phyloP scores from a whole-genome alignment of 768 basidiomycete genomes.

The Suillus subaureus region DNA sequence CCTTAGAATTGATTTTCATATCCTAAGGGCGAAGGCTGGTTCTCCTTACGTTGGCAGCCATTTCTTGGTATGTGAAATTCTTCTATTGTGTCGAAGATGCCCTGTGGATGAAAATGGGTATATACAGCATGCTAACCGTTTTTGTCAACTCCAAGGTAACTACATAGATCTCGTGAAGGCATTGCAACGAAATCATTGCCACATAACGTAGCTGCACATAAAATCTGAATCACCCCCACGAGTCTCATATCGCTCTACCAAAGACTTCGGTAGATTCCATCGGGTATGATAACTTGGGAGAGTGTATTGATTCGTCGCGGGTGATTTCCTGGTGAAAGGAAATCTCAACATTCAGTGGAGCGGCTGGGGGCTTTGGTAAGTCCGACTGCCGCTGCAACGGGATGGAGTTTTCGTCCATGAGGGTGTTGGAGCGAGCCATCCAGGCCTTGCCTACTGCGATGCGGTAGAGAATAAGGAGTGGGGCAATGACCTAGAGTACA shows the following conservation, averaged over 20 bases:
- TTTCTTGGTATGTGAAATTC: not conserved
- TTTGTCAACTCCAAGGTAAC: not conserved
- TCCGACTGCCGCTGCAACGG: conserved; percentile 13
- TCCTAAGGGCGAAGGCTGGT: not conserved
- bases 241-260: not conserved
- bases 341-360: conserved; percentile 1
- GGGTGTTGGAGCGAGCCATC: conserved; percentile 26
- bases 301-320: not conserved
- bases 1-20: not conserved
- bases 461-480: conserved; percentile 51
- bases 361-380: not conserved
- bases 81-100: not conserved
- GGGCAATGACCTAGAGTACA: conserved; percentile 43
- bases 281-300: not conserved
- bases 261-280: not conserved
- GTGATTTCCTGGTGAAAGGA: not conserved
- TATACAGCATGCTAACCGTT: not conserved
- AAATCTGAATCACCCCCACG: not conserved
- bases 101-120: not conserved
- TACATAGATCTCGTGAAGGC: not conserved
- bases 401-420: conserved; percentile 8
- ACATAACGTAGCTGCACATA: not conserved
- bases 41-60: not conserved
- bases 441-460: conserved; percentile 49
- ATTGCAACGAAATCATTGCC: not conserved